phyloP scores from a whole-genome alignment of 73 alveolate genomes.

The Tetrahymena borealis region DNA sequence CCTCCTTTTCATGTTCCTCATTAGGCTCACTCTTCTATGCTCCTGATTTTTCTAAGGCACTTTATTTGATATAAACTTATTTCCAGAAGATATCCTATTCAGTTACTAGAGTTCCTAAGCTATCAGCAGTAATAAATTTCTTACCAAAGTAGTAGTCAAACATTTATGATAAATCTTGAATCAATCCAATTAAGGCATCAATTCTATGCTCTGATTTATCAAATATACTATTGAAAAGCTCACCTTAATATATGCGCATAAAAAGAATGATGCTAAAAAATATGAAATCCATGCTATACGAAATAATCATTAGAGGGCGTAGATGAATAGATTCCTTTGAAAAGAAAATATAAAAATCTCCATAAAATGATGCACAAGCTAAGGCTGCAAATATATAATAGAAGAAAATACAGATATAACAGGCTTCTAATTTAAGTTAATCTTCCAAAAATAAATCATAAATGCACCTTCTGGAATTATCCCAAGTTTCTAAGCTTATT shows the following conservation, averaged over 20 bases:
- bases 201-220: neutral
- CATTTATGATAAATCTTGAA: neutral
- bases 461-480: neutral
- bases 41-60: neutral
- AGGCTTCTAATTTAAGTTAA: neutral
- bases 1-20: neutral
- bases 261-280: neutral
- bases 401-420: neutral
- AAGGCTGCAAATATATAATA: neutral
- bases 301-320: neutral
- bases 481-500: neutral
- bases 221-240: neutral
- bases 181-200: neutral
- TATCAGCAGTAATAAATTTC: neutral
- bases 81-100: neutral
- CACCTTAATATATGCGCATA: neutral
- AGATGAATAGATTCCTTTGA: neutral
- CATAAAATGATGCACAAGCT: neutral
- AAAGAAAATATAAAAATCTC: neutral
- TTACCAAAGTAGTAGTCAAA: neutral
- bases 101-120: neutral
- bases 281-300: neutral
- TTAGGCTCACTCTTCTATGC: too few species aligned
- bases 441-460: neutral
- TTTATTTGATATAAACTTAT: too few species aligned